Evolutionary conservation across 2,329 filamentous ascomycete species (phyloP), one percentile per base, ranked within the genome.

Genomic region (Epichloe coenophiala): DNA sequence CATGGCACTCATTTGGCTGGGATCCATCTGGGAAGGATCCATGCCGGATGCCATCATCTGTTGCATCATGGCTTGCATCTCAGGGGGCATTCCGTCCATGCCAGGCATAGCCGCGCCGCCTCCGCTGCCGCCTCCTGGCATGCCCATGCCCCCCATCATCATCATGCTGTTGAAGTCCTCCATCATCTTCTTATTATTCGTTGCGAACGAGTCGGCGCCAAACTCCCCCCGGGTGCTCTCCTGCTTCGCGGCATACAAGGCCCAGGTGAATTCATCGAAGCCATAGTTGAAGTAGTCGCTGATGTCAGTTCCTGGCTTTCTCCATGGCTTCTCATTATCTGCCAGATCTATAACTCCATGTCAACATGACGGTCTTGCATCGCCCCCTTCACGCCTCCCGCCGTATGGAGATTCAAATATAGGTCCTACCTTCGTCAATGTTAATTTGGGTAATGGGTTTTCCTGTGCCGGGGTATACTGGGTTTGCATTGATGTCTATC

Each of bases 271-370:
- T 68, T 97, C 91, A 69, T 97, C 91, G 63, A 97, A 97, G 52
- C 91, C 91, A 68, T 97, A 97, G 72, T 97, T 97, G 78, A 97
- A 97, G 70, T 95, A 97, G 65, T 98, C 93, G 53, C 86, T 93
- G 50, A 95, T 81, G 61, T 98, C 93, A 12, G 91, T 90, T 45
- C 93, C 93, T 0, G 93, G 93, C 56, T 90, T 84, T 43, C 93
- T 83, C 93, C 93, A 98, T 17, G 91, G 90, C 66, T 96, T 97
- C 55, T 90, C 86, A 60, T 89, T 88, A 8, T 87, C 83, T 38
- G 81, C 76, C 19, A 90, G 78, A 60, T 84, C 80, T 77, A 54
- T 2, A 33, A 5, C 37, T n/a, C 9, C 0, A 12, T 31, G 13
- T 44, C 42, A 44, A 15, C 21, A 17, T 35, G 1, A 15, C 23